Percentiles rank a stretch among this genome's conserved stretches.
Evolutionary conservation across 1,284 basidiomycete species (phyloP).

Genomic region (Moesziomyces aphidis): DNA sequence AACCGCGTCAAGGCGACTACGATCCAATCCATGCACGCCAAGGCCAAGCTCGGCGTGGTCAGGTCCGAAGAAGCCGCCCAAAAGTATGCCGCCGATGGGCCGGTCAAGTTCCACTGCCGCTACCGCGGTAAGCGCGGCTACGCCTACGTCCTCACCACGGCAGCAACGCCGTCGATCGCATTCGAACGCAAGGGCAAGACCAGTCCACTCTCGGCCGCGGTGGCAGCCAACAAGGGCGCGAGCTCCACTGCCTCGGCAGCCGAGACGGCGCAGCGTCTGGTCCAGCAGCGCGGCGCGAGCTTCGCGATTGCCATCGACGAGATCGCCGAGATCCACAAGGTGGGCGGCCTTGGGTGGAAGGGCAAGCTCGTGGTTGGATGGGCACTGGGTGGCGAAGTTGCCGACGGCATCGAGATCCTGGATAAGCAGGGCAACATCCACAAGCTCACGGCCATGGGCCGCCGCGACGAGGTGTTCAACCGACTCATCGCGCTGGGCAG

Average conservation of each 20-base stretch:
- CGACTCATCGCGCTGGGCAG: constrained; percentile 55
- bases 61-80: constrained; percentile 28
- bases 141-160: constrained; percentile 62
- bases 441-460: constrained; percentile 64
- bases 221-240: constrained; percentile 21
- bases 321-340: constrained; percentile 62
- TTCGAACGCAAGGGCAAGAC: constrained; percentile 47
- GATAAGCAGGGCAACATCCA: constrained; percentile 53
- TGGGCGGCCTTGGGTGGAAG: constrained; percentile 67
- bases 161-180: constrained; percentile 63
- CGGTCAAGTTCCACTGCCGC: constrained; percentile 55
- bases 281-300: constrained; percentile 23
- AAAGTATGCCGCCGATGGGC: constrained; percentile 33
- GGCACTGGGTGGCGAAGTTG: constrained; percentile 53
- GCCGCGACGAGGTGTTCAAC: constrained; percentile 68
- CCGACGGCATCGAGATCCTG: constrained; percentile 56
- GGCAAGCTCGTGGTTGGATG: constrained; percentile 63
- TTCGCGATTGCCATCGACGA: constrained; percentile 64
- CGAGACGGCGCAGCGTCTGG: constrained; percentile 37
- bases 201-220: constrained; percentile 25
- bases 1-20: constrained; percentile 65
- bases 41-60: constrained; percentile 63
- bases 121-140: constrained; percentile 62
- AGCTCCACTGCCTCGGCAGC: constrained; percentile 13
- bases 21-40: constrained; percentile 57